Base-by-base conservation (phyloP, 2,329 filamentous ascomycete genomes). In the Geoglossum cookeanum region DNA sequence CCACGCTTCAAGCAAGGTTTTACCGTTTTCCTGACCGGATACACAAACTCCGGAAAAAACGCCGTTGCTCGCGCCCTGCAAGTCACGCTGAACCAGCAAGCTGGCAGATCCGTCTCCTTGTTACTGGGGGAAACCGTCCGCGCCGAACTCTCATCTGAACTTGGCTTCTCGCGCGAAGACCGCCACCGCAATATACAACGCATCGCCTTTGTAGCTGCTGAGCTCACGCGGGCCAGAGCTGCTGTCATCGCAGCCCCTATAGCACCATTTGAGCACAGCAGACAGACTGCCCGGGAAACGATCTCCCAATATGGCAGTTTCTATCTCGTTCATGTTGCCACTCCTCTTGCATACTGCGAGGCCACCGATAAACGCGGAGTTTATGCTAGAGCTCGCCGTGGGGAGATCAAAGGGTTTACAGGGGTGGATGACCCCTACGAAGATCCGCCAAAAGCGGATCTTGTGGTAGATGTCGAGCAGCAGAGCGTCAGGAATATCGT, bases 361-460 rank as follows among this genome's bases (percentile, higher is more conserved):
- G 87, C 87, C 80, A 96, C 88, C 33, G 92, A 98, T 72, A 90
- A 88, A 76, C 79, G 85, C 60, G 92, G 92, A 59, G 83, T 95
- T 67, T 98, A 97, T 72, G 78, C 78, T 63, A 80, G 81, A 69
- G 92, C 92, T 45, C 80, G 92, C 61, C 78, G 77, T 22, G 92
- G 92, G 59, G 86, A 95, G 75, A 94, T 98, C 72, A 92, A 90
- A 81, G 90, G 90, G 62, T 98, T 98, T 79, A 98, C 92, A 6
- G 92, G 92, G 66, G 89, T 98, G 58, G 91, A 97, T 68, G 91
- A 97, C 74, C 90, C 92, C 54, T 98, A 98, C 68, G 92, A 98
- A 81, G 68, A 71, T 27, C 92, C 92, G 8, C 66, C 72, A 63
- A 89, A 91, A 73, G 80, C 90, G 35, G 83, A 97, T 69, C 76